phyloP scores from a whole-genome alignment of 306 rosid species.

The Rosa lucieae region DNA sequence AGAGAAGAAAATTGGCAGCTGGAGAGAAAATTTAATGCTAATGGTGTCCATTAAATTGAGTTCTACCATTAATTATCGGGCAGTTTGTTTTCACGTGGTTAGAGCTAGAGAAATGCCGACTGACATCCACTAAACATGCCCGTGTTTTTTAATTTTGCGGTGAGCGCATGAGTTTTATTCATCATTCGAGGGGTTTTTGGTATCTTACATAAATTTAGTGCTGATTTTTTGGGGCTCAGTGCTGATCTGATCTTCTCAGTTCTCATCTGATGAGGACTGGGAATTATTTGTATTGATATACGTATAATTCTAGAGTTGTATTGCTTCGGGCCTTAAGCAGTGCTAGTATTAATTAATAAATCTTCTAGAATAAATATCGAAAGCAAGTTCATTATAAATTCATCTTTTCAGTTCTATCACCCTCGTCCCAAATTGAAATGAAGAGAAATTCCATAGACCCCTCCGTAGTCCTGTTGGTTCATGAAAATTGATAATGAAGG shows the following conservation, averaged over 20 bases:
- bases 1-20: conserved; percentile 76
- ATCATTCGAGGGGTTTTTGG: conserved; percentile 56
- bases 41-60: conserved; percentile 3
- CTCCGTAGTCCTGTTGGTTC: neutral
- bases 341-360: neutral
- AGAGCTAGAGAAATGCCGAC: conserved; percentile 7
- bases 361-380: neutral
- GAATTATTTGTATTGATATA: neutral
- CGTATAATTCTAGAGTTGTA: neutral
- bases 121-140: conserved; percentile 3
- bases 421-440: neutral
- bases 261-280: neutral
- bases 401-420: neutral
- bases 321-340: neutral
- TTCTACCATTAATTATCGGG: conserved; percentile 16
- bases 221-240: conserved; percentile 3
- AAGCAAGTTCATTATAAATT: neutral
- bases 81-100: conserved; percentile 6
- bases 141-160: conserved; percentile 22
- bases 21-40: conserved; percentile 42
- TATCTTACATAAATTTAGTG: neutral
- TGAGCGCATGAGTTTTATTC: conserved; percentile 15
- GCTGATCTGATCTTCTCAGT: neutral
- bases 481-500: neutral
- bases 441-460: neutral